Percentiles rank a stretch among this genome's conserved stretches.
These are phyloP conservation scores for Solanum pimpinellifolium DNA, from an alignment of 257 asterid genomes.

Conservation along the genomic window DNA sequence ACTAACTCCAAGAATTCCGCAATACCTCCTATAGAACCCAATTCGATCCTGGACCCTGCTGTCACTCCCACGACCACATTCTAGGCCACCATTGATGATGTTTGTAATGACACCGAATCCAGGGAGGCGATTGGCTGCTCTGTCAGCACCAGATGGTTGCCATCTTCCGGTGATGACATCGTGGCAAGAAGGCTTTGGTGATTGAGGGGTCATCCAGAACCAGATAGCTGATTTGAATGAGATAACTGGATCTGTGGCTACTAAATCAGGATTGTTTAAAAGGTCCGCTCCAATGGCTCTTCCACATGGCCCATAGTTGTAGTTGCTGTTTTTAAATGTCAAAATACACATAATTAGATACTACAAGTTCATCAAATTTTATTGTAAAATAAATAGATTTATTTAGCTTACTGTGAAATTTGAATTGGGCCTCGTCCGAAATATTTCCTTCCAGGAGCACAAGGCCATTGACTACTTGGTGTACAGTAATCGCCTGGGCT, in stretches of 20 bases:
- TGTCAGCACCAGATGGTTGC: conserved; percentile 7
- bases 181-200: conserved; percentile 21
- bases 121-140: conserved; percentile 6
- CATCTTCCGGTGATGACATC: conserved; percentile 19
- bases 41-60: conserved; percentile 1
- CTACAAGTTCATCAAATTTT: no score
- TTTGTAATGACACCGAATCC: conserved; percentile 26
- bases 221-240: conserved; percentile 24
- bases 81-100: conserved; percentile 27
- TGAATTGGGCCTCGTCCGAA: conserved; percentile 23
- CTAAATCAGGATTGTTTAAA: conserved; percentile 16
- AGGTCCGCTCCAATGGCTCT: conserved; percentile 8
- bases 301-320: conserved; percentile 25
- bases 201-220: conserved; percentile 32
- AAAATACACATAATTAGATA: background rate
- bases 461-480: conserved; percentile 11
- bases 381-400: no score
- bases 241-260: conserved; percentile 4
- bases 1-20: conserved; percentile 4
- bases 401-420: conserved; percentile 10
- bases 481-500: background rate
- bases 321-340: conserved; percentile 12
- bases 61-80: conserved; percentile 13
- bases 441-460: conserved; percentile 17
- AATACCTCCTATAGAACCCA: conserved; percentile 18